Evolutionary conservation across 148 eudicot species (phyloP).

Genomic region (Heliosperma pusillum): DNA sequence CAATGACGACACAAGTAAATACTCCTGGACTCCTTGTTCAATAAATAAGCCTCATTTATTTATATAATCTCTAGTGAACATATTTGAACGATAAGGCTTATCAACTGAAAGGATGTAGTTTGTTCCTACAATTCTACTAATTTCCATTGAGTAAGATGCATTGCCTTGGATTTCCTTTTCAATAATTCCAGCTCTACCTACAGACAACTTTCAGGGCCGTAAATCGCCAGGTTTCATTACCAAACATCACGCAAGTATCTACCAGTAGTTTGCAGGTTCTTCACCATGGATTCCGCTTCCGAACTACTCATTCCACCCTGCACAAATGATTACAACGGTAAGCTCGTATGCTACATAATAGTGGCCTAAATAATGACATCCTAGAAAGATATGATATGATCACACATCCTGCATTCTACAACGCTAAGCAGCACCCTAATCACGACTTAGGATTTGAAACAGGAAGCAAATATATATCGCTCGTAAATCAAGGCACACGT

Average conservation of each 20-base stretch:
- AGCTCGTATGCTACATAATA: not conserved
- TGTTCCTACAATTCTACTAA: not conserved
- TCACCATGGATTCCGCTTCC: conserved; percentile 76
- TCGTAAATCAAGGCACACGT: not conserved
- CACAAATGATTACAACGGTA: not conserved
- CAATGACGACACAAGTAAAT: not conserved
- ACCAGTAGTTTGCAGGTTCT: conserved; percentile 73
- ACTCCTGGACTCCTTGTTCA: not conserved
- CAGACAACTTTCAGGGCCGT: not conserved
- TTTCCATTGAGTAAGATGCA: not conserved
- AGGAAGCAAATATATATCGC: not conserved
- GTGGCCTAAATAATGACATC: not conserved
- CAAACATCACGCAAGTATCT: conserved; percentile 93
- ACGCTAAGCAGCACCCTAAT: not conserved
- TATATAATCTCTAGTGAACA: not conserved
- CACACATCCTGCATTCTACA: not conserved
- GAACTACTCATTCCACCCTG: conserved; percentile 74
- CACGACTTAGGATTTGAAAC: not conserved
- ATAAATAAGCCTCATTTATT: not conserved
- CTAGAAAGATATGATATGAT: not conserved
- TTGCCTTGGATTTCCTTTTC: not conserved
- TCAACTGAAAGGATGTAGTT: not conserved
- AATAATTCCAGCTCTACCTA: not conserved
- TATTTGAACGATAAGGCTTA: not conserved
- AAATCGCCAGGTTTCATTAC: conserved; percentile 28